Conservation (phyloP, 1,139 yeast species). For the Debaryomyces psychrophilus region DNA sequence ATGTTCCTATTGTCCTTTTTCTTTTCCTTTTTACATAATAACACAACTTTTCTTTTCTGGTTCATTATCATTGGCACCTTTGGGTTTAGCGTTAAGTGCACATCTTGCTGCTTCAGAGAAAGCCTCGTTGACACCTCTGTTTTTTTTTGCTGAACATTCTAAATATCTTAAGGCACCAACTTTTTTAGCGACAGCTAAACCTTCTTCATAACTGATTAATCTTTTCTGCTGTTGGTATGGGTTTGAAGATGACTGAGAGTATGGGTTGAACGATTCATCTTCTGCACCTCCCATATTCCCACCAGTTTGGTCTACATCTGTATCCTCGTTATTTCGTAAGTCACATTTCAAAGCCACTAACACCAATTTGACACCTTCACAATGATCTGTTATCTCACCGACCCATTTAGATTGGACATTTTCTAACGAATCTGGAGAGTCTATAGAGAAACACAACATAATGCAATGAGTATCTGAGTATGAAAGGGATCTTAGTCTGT, state of each 20-base stretch:
- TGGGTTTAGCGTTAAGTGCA: constrained; percentile 87
- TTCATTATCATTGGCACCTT: constrained; percentile 63
- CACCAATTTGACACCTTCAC: constrained; percentile 93
- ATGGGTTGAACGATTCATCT: constrained; percentile 43
- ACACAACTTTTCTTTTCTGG: constrained; percentile 48
- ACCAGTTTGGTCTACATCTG: constrained; percentile 29
- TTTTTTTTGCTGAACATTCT: constrained; percentile 93
- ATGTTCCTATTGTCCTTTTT: neutral
- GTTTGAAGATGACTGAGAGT: constrained; percentile 27
- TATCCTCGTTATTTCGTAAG: constrained; percentile 58
- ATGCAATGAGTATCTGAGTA: constrained; percentile 96
- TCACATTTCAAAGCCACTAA: constrained; percentile 95
- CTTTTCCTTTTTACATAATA: constrained; percentile 31
- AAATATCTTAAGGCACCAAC: constrained; percentile 84
- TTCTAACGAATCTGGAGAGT: constrained; percentile 90
- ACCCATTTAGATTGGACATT: constrained; percentile 96
- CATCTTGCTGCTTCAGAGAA: constrained; percentile 97
- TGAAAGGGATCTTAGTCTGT: constrained; percentile 83
- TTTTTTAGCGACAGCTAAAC: constrained; percentile 69
- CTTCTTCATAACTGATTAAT: constrained; percentile 53
- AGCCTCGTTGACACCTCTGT: constrained; percentile 95
- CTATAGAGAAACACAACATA: constrained; percentile 94
- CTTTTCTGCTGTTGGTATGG: constrained; percentile 49
- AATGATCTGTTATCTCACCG: constrained; percentile 93
- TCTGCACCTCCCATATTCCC: constrained; percentile 36